Evolutionary conservation across 2,329 filamentous ascomycete species (phyloP).

Genomic region (Verticillium zaregamsianum): DNA sequence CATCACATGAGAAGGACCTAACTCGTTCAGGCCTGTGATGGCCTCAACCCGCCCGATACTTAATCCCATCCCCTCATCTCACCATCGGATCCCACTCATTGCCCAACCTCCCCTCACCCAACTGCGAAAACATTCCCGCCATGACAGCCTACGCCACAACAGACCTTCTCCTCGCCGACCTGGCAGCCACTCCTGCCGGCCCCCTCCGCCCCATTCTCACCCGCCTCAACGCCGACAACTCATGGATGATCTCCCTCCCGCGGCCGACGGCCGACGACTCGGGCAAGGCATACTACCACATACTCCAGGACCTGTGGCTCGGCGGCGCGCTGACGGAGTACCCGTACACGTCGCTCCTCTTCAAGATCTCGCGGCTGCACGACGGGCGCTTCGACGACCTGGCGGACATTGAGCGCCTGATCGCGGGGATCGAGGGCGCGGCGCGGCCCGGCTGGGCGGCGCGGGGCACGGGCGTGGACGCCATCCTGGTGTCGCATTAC

Average conservation of each 20-base stretch:
- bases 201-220: slow-evolving; percentile 20
- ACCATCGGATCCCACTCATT: too few relatives aligned
- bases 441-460: neutral
- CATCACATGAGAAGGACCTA: too few relatives aligned
- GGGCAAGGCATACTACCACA: slow-evolving; percentile 23
- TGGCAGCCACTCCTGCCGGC: neutral
- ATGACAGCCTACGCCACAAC: neutral
- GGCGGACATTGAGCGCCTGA: neutral
- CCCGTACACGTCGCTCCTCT: neutral
- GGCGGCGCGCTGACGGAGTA: slow-evolving; percentile 9
- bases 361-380: neutral
- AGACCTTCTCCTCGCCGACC: neutral
- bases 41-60: too few relatives aligned
- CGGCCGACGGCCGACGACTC: slow-evolving; percentile 17
- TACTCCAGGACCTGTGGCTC: slow-evolving; percentile 29
- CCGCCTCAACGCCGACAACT: slow-evolving; percentile 27
- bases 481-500: slow-evolving; percentile 4
- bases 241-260: slow-evolving; percentile 29
- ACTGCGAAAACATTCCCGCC: neutral
- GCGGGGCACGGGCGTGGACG: neutral
- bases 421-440: neutral
- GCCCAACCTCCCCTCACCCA: too few relatives aligned
- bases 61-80: too few relatives aligned
- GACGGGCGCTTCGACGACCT: neutral
- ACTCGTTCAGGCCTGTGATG: too few relatives aligned